Evolutionary conservation across 2,329 filamentous ascomycete species (phyloP).

Genomic region (Fusarium nygamai): DNA sequence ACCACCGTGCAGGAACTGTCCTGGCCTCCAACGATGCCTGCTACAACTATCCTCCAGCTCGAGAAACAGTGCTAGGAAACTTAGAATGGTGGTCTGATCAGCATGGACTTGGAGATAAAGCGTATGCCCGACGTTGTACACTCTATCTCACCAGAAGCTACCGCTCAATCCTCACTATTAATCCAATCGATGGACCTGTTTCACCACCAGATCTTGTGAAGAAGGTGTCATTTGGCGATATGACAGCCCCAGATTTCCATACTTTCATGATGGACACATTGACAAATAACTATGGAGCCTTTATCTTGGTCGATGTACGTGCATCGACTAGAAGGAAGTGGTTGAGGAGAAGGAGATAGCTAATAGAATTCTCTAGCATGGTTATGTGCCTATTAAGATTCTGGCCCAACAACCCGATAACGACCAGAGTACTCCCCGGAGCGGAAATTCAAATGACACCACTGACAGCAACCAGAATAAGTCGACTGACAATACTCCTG

Average conservation of each 20-base stretch:
- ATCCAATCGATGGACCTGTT: slow-evolving; percentile 14
- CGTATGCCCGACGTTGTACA: slow-evolving; percentile 24
- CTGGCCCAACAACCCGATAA: background rate
- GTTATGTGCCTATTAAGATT: slow-evolving; percentile 8
- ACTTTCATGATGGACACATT: slow-evolving; percentile 29
- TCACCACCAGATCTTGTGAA: slow-evolving; percentile 42
- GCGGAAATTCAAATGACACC: background rate
- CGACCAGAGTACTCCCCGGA: background rate
- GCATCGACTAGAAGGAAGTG: background rate
- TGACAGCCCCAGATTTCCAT: slow-evolving; percentile 41
- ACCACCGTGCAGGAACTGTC: slow-evolving; percentile 29
- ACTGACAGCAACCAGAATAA: background rate
- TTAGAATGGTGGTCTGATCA: slow-evolving; percentile 20
- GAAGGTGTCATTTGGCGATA: slow-evolving; percentile 42
- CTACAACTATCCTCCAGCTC: slow-evolving; percentile 23
- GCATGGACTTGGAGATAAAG: slow-evolving; percentile 21
- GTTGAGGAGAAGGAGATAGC: background rate
- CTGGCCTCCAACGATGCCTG: slow-evolving; percentile 22
- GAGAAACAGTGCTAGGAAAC: slow-evolving; percentile 24
- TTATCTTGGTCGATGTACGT: slow-evolving; percentile 41
- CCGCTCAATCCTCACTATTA: slow-evolving; percentile 12
- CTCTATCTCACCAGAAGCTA: slow-evolving; percentile 25
- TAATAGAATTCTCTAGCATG: slow-evolving; percentile 4
- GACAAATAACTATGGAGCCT: slow-evolving; percentile 21
- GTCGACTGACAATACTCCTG: background rate